Evolutionary conservation across 2,329 filamentous ascomycete species (phyloP), one percentile per base, ranked within the genome.

Genomic region (Colletotrichum simmondsii): DNA sequence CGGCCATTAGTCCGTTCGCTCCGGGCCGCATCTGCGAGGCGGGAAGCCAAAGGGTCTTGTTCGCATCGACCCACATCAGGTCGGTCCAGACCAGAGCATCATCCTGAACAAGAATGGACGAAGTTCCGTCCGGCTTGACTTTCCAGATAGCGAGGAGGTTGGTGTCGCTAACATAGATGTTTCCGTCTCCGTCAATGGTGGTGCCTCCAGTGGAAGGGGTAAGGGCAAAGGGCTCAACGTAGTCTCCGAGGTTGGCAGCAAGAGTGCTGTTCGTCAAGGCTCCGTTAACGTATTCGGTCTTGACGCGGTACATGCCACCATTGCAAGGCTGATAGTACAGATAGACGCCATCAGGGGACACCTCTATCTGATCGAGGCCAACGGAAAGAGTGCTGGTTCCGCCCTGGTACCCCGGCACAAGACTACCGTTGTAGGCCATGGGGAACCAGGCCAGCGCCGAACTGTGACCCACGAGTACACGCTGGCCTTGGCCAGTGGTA

Each of bases 291-390:
- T 56, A 68, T 19, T 61, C 35, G 4, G 57, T 68, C 49, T 68
- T 46, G 58, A 62, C 42, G 19, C 65, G 65, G 19, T 68, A 68
- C 65, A 68, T 68, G 19, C 65, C 65, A 10, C 65, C 57, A 24
- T 68, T 68, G 58, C 57, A 68, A 30, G 65, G 65, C 49, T 68
- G 65, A 14, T 68, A 68, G 57, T 68, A 68, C 4, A 68, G 65
- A 10, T 46, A 68, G n/a, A 62, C 24, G 6, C 57, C 65, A n/a
- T 62, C 65, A 7, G 65, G 57, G 4, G 65, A 62, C 28, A 62
- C 65, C 19, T 68, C 57, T 4, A 56, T 68, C 30, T 68, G 65
- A 30, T 68, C 57, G 12, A 68, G 65, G 22, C 65, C 65, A 5
- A 68, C 65, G 10, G 65, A 68, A 5, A 68, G 46, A 2, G 30